Evolutionary conservation across 805 yeast species (phyloP), one percentile per base, ranked within the genome.

Genomic region (Candida loeiensis): DNA sequence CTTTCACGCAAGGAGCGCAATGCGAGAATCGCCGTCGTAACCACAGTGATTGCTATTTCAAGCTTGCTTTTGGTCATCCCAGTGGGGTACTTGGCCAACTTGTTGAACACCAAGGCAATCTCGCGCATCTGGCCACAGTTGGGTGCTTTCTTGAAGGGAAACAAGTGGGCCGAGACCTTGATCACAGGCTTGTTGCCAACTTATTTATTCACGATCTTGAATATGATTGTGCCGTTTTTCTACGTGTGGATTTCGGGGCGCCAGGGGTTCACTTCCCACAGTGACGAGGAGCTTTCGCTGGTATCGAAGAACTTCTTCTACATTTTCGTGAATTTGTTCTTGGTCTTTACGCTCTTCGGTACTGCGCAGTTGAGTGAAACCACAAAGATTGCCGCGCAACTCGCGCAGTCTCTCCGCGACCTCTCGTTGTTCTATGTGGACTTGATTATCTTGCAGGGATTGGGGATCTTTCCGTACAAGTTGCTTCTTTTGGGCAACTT

Each of bases 291-390:
- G 58, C 64, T 89, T 13, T 84, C 96, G 0, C 78, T 89, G 17
- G 95, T 91, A 2, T 80, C 93, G 19, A 91, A 91, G 63, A 93
- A 93, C 66, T 91, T 90, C 64, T 90, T 93, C 58, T 93, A 89
- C 61, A 85, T 90, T 26, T 93, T 93, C 64, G 95, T 91, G 47
- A 91, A 91, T 61, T 72, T 93, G 74, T 93, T 91, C 56, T 69
- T 91, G 55, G 95, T 91, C 19, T 93, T 93, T 66, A 91, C 98
- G 1, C 75, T 90, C 53, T 95, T 95, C 6, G 96, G 96, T 47
- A 87, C 96, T 1, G 91, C 93, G 1, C 80, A 93, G 4, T 68
- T 90, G 37, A 85, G 87, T 56, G 98, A 93, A 55, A 88, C 97
- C 1, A 85, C 95, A 1, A 80, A 85, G 57, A 75, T 91, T 41